Evolutionary conservation across 495 filamentous ascomycete species (phyloP), one percentile per base, ranked within the genome.

Genomic region (Friedmanniomyces endolithicus): DNA sequence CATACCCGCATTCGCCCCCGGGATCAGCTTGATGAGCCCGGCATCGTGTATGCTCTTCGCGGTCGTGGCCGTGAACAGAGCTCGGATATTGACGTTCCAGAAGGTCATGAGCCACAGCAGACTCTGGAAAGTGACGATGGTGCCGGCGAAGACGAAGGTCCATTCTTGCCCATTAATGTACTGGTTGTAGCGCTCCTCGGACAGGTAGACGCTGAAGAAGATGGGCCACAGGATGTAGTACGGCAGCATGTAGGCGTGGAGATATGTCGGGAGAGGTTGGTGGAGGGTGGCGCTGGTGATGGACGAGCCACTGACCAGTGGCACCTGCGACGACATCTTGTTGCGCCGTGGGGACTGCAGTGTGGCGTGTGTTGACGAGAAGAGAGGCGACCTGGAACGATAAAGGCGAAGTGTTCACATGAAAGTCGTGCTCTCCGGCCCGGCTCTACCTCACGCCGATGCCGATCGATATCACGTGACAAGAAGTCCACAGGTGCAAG

Each of bases 41-140:
- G 94, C 94, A 64, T 82, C 79, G 47, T 83, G 71, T 14, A 95
- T 73, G n/a, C 77, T 80, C 40, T 77, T 80, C 17, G 82, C 84
- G 50, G 72, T 79, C 33, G 72, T 85, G 3, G 88, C 76, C 7
- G 90, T 99, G 66, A 96, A 96, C 58, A 83, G 64, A 6, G 84
- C 80, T 57, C 82, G 80, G 57, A 96, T 73, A 63, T 88, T 81
- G 66, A 99, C 88, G 67, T 84, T 95, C 92, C 92, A 99, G 72
- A 96, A 84, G 23, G 92, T 97, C 72, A 84, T 90, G 55, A 99
- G 76, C 94, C 94, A 99, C 46, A 86, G 73, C 55, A 99, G 77
- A 56, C 85, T 80, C 74, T 99, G 92, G 46, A 80, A 60, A 12
- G 90, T 95, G 66, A 94, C 76, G 64, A 97, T 94, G 29, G 80